These are phyloP conservation scores for Phoma herbarum DNA, from an alignment of 2,329 filamentous ascomycete genomes.

Conservation along the genomic window DNA sequence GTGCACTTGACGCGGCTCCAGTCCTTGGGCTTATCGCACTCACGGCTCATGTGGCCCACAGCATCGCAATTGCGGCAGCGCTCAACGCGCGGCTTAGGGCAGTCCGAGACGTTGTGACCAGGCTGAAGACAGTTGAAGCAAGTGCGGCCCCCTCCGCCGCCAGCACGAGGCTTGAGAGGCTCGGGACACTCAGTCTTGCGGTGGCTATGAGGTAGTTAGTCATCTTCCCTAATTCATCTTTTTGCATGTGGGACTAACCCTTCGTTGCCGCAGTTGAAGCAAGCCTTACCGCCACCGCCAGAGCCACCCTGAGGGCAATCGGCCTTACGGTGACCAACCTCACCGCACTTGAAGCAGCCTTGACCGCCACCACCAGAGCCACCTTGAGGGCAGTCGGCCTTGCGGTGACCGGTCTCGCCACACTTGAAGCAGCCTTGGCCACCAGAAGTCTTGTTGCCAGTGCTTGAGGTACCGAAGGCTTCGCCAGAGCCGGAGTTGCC, in stretches of 20 bases:
- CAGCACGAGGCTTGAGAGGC: constrained; percentile 28
- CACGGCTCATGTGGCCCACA: constrained; percentile 65
- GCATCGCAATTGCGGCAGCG: constrained; percentile 69
- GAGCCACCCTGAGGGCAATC: constrained; percentile 34
- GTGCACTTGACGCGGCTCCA: constrained; percentile 67
- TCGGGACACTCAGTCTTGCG: constrained; percentile 40
- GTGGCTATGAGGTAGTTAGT: constrained; percentile 27
- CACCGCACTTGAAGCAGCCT: constrained; percentile 45
- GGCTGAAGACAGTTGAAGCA: constrained; percentile 42
- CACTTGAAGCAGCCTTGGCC: constrained; percentile 36
- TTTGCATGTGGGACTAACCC: constrained; percentile 23
- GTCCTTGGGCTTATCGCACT: constrained; percentile 65
- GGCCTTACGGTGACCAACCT: constrained; percentile 37
- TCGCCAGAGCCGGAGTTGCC: constrained; percentile 14
- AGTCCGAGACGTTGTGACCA: constrained; percentile 41
- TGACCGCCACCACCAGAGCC: constrained; percentile 27
- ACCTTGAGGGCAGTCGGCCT: constrained; percentile 37
- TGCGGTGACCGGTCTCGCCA: constrained; percentile 36
- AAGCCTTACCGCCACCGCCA: constrained; percentile 28
- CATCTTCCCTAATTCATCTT: background rate
- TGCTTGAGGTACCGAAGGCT: constrained; percentile 34
- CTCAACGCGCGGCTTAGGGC: constrained; percentile 41
- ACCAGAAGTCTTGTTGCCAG: constrained; percentile 20
- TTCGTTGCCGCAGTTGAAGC: constrained; percentile 43
- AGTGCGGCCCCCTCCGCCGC: constrained; percentile 23